Percentiles rank a stretch among this genome's conserved stretches.
Conservation (phyloP, 805 yeast species). For the Barnettozyma salicaria region DNA sequence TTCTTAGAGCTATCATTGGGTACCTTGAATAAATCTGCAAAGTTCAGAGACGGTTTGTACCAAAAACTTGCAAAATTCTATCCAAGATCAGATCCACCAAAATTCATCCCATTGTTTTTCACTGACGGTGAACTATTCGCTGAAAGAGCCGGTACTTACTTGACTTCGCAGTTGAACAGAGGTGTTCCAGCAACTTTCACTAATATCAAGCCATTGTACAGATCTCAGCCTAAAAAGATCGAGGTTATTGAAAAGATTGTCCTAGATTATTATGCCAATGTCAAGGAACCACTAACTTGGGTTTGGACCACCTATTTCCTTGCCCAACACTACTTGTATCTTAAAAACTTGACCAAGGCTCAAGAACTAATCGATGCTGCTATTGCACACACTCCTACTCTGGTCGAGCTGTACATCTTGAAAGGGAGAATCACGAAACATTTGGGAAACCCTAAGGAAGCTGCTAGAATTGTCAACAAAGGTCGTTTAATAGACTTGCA, state of each 20-base stretch:
- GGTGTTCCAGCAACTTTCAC: constrained; percentile 91
- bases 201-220: constrained; percentile 76
- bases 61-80: constrained; percentile 60
- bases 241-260: constrained; percentile 48
- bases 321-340: constrained; percentile 66
- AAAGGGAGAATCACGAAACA: constrained; percentile 81
- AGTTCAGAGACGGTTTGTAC: constrained; percentile 54
- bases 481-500: constrained; percentile 78
- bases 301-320: constrained; percentile 74
- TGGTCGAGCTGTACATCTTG: constrained; percentile 73
- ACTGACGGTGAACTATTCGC: constrained; percentile 49
- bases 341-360: constrained; percentile 51
- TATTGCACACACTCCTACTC: constrained; percentile 68
- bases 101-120: constrained; percentile 71
- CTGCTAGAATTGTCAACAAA: constrained; percentile 58
- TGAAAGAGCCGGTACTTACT: constrained; percentile 44
- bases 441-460: constrained; percentile 51
- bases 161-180: constrained; percentile 55
- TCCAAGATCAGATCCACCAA: constrained; percentile 80
- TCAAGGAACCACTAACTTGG: constrained; percentile 30
- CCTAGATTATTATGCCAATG: constrained; percentile 34
- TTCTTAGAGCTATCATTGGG: constrained; percentile 62
- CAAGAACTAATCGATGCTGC: constrained; percentile 53
- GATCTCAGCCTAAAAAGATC: constrained; percentile 29
- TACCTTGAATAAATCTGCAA: constrained; percentile 38